Evolutionary conservation across 768 basidiomycete genomes (phyloP).

Genomic region (Chalciporus chontae): DNA sequence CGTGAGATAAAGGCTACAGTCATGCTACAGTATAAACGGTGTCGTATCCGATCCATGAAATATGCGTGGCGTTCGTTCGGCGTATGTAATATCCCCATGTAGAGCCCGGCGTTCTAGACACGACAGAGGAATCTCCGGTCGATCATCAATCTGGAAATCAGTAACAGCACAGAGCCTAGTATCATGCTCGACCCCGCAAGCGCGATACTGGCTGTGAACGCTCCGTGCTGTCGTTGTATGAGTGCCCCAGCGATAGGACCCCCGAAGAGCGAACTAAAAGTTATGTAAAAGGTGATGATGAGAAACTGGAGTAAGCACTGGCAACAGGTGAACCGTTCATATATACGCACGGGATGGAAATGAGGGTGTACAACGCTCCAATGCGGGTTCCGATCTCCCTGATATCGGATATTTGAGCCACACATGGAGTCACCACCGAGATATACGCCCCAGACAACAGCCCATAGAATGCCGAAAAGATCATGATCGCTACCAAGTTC

Average conservation of each 20-base stretch:
- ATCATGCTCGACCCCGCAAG: constrained; percentile 60
- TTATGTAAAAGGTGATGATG: not conserved
- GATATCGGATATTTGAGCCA: constrained; percentile 61
- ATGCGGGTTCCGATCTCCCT: constrained; percentile 59
- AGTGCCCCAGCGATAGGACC: constrained; percentile 63
- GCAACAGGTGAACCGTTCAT: not conserved
- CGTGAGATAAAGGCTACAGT: constrained; percentile 27
- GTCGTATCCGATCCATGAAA: constrained; percentile 17
- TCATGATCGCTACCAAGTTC: constrained; percentile 38
- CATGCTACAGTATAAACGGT: constrained; percentile 20
- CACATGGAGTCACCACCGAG: constrained; percentile 62
- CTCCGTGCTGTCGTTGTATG: constrained; percentile 43
- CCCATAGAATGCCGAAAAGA: constrained; percentile 57
- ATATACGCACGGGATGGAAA: constrained; percentile 64
- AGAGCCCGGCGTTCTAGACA: constrained; percentile 34
- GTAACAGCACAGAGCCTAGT: constrained; percentile 54
- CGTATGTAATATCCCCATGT: not conserved
- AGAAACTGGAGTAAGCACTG: not conserved
- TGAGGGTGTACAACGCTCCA: constrained; percentile 60
- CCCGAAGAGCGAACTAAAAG: constrained; percentile 62
- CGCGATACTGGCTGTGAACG: constrained; percentile 47
- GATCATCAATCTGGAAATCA: constrained; percentile 47
- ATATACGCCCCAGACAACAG: constrained; percentile 68
- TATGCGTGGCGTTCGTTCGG: not conserved
- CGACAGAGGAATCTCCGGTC: constrained; percentile 40